Evolutionary conservation across 306 rosid genomes (phyloP).

Genomic region (Vigna unguiculata): DNA sequence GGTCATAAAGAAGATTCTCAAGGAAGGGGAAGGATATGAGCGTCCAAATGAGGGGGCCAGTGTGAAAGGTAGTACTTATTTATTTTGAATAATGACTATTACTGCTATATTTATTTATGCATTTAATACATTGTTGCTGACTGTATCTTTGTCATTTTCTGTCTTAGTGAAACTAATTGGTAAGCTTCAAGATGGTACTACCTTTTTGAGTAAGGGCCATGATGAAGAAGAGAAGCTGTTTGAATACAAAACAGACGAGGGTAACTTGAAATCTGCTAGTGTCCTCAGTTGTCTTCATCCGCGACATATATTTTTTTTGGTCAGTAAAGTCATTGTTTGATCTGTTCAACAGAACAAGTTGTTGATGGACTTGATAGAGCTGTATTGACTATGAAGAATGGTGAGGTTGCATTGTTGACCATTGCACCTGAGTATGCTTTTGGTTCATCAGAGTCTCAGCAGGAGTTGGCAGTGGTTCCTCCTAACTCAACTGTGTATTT

Average conservation of each 20-base stretch:
- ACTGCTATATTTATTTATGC: not conserved
- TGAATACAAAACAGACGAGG: conserved; percentile 88
- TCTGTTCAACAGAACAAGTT: conserved; percentile 75
- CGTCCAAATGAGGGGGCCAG: conserved; percentile 90
- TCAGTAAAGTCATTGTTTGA: conserved; percentile 11
- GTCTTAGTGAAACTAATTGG: conserved; percentile 77
- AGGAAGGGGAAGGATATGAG: conserved; percentile 92
- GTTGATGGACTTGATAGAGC: conserved; percentile 92
- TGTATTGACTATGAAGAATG: conserved; percentile 86
- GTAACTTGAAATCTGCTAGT: conserved; percentile 41
- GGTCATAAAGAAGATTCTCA: conserved; percentile 77
- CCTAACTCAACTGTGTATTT: conserved; percentile 78
- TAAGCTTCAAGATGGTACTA: conserved; percentile 83
- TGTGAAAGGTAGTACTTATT: conserved; percentile 61
- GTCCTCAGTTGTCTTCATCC: not conserved
- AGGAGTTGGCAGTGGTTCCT: conserved; percentile 84
- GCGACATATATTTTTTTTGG: not conserved
- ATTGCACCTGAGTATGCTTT: conserved; percentile 90
- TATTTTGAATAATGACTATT: not conserved
- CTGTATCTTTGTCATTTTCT: not conserved
- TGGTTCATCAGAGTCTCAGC: conserved; percentile 68
- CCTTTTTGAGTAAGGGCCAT: conserved; percentile 73
- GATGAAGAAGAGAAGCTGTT: conserved; percentile 64
- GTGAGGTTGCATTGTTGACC: conserved; percentile 80
- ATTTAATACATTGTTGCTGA: conserved; percentile 1